Base-by-base conservation (phyloP, 495 filamentous ascomycete genomes). In the Pseudomonodictys pantanalensis region DNA sequence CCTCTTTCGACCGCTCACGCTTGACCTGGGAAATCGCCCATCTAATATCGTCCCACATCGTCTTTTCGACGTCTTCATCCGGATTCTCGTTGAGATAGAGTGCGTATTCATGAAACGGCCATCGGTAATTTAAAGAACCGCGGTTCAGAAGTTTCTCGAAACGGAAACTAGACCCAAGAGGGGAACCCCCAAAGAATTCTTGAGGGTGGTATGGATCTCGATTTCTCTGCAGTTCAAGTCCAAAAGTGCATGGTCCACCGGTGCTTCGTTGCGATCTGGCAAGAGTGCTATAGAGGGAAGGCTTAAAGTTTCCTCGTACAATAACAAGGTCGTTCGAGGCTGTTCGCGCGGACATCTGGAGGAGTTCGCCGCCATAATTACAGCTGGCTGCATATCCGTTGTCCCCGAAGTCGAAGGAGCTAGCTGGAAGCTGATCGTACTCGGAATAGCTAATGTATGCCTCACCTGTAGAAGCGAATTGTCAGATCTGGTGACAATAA, bases 41-140 rank as follows among this genome's bases (percentile, higher is more conserved):
- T 39, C 42, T 42, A 18, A 42, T 42, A 24, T 26, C 9, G 6
- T 23, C 26, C 22, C 50, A 20, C 8, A 39, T 8, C n/a, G 5
- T 10, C 50, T 6, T 5, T 9, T 55, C 22, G 12, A 18, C 52
- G 12, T 55, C 38, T 10, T 28, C 17, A 26, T 23, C n/a, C 15
- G 6, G 9, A 20, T 43, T 39, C 6, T 56, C 41, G 18, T 56
- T 56, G 12, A 35, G 25, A 15, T 18, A 29, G 9, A 56, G 42
- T 2, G 53, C 42, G 30, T 56, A 56, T 22, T 56, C 53, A 20
- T 56, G 17, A 12, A 56, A 38, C 5, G 53, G 53, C 41, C 42
- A 56, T 2, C 53, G 53, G 28, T 56, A 56, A 20, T 56, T 56
- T n/a, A 46, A 46, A 23, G 25, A 46, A 20, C 53, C 53, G 33